Evolutionary conservation across 768 basidiomycete genomes (phyloP).

Genomic region (Podaxis carcinomalis): DNA sequence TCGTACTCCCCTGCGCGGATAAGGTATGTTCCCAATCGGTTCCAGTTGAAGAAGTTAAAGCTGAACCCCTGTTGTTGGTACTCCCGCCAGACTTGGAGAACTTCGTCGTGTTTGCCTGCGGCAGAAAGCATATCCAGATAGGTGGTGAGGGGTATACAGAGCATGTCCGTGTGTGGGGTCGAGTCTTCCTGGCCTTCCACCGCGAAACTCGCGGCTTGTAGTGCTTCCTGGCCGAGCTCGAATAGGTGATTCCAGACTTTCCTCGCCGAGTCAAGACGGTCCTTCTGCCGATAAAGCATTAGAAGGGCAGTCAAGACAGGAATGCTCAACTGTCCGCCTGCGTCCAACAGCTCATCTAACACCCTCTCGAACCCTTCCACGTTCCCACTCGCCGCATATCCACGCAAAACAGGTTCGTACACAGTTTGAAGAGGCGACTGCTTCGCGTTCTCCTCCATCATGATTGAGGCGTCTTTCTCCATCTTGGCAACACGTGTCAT

Average conservation of each 20-base stretch:
- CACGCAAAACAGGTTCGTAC: slow-evolving; percentile 57
- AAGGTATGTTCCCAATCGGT: slow-evolving; percentile 71
- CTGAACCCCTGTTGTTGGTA: slow-evolving; percentile 61
- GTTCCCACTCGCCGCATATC: slow-evolving; percentile 38
- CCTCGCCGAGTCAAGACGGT: slow-evolving; percentile 49
- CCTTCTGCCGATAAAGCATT: slow-evolving; percentile 62
- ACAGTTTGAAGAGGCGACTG: slow-evolving; percentile 29
- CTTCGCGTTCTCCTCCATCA: slow-evolving; percentile 32
- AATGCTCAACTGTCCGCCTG: slow-evolving; percentile 56
- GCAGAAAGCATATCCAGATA: slow-evolving; percentile 73
- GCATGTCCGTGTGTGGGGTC: slow-evolving; percentile 36
- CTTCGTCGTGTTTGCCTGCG: slow-evolving; percentile 54
- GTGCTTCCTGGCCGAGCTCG: slow-evolving; percentile 25
- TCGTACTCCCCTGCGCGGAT: slow-evolving; percentile 78
- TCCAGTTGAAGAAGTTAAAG: slow-evolving; percentile 92
- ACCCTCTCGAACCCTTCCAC: slow-evolving; percentile 54
- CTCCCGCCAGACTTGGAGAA: slow-evolving; percentile 64
- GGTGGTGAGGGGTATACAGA: slow-evolving; percentile 77
- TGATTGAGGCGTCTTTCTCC: slow-evolving; percentile 26
- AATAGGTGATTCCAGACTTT: slow-evolving; percentile 69
- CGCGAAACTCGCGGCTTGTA: background rate
- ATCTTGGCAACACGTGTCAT: slow-evolving; percentile 37
- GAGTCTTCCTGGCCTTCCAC: background rate
- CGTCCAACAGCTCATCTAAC: slow-evolving; percentile 45
- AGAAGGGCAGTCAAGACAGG: slow-evolving; percentile 61